phyloP scores from a whole-genome alignment of 371 early-diverging fungal genomes.

The Dentiscutata heterogama region DNA sequence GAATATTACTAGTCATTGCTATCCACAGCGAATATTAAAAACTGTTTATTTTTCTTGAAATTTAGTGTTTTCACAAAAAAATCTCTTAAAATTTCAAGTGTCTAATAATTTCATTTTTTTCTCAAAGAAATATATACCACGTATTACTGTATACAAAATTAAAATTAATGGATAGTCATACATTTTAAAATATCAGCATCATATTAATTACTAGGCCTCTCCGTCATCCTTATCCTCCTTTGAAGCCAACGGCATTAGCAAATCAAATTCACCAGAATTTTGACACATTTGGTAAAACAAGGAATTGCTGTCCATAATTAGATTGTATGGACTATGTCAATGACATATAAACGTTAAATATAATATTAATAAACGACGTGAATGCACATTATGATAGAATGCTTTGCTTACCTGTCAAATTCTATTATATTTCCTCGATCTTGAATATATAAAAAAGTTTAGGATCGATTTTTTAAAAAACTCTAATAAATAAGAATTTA shows the following conservation, averaged over 20 bases:
- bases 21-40: too few species aligned
- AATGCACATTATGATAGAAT: background rate
- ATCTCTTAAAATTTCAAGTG: too few species aligned
- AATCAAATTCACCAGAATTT: constrained; percentile 44
- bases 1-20: too few species aligned
- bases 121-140: too few species aligned
- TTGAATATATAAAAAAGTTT: background rate
- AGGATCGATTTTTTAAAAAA: background rate
- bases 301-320: constrained; percentile 27
- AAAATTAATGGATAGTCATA: too few species aligned
- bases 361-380: background rate
- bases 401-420: constrained; percentile 48
- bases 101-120: too few species aligned
- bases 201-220: too few species aligned
- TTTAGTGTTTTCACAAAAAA: too few species aligned
- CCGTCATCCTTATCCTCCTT: background rate
- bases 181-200: too few species aligned
- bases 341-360: background rate
- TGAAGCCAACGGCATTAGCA: constrained; percentile 17
- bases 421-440: constrained; percentile 57
- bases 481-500: background rate
- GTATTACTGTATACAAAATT: too few species aligned
- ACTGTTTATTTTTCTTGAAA: too few species aligned
- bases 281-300: constrained; percentile 41
- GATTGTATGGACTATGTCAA: constrained; percentile 28